Conservation (phyloP, 2,329 filamentous ascomycete species). For the Shiraia sp. region DNA sequence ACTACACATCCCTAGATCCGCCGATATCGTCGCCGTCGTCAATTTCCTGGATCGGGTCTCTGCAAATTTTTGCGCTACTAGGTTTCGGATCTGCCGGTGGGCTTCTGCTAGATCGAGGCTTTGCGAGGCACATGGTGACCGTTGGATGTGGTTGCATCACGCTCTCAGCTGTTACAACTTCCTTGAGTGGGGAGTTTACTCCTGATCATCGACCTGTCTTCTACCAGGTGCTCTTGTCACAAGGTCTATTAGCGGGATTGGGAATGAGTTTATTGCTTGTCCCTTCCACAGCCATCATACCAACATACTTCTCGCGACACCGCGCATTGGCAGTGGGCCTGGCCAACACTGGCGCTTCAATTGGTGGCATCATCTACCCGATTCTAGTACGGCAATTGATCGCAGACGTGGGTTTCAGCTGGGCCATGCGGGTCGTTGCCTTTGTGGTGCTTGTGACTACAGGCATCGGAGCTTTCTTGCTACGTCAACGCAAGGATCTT, state of each 20-base stretch:
- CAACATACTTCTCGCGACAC: slow-evolving; percentile 52
- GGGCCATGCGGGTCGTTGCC: slow-evolving; percentile 64
- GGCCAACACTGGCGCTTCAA: slow-evolving; percentile 48
- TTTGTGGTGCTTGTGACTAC: slow-evolving; percentile 51
- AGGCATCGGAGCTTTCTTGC: not conserved
- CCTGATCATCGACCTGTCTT: too few relatives aligned
- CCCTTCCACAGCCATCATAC: slow-evolving; percentile 15
- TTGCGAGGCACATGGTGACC: too few relatives aligned
- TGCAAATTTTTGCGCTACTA: too few relatives aligned
- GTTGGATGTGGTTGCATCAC: too few relatives aligned
- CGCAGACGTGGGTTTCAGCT: slow-evolving; percentile 61
- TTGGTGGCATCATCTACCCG: slow-evolving; percentile 53
- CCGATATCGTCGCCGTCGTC: too few relatives aligned
- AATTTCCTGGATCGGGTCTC: too few relatives aligned
- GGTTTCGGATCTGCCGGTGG: too few relatives aligned
- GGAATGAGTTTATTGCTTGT: slow-evolving; percentile 20
- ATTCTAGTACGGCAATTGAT: slow-evolving; percentile 58
- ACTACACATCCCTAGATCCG: too few relatives aligned
- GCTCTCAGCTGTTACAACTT: too few relatives aligned
- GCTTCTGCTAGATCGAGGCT: too few relatives aligned
- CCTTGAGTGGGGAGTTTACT: too few relatives aligned
- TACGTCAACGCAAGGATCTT: slow-evolving; percentile 51
- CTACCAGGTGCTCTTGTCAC: slow-evolving; percentile 46
- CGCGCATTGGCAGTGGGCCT: slow-evolving; percentile 57
- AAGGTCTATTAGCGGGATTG: slow-evolving; percentile 19